Evolutionary conservation across 345 rosid genomes (phyloP).

Genomic region (rapeseed (Brassica napus)): DNA sequence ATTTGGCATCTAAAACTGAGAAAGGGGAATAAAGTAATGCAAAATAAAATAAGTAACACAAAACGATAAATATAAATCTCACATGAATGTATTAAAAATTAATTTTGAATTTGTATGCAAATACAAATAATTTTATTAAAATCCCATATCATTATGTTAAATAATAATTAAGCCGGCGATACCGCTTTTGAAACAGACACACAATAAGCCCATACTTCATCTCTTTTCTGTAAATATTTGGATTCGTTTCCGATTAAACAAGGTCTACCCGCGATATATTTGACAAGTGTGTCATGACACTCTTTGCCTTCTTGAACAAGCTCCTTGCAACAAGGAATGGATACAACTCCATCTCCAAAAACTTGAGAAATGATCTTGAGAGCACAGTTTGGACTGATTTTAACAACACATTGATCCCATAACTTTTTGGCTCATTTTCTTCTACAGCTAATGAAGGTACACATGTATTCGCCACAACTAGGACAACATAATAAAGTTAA

Average conservation of each 20-base stretch:
- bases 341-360: background rate
- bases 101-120: background rate
- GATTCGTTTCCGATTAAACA: background rate
- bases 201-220: slow-evolving; percentile 2
- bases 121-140: background rate
- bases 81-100: background rate
- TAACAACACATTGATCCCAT: background rate
- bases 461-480: background rate
- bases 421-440: background rate
- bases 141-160: background rate
- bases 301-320: background rate
- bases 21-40: background rate
- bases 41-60: background rate
- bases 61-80: background rate
- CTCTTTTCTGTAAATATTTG: background rate
- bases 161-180: background rate
- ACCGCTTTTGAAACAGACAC: background rate
- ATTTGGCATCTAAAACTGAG: too few species aligned
- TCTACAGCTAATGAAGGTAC: background rate
- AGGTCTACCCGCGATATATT: background rate
- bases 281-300: background rate
- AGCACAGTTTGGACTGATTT: background rate
- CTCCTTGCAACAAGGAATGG: background rate
- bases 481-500: background rate
- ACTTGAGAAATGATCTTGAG: background rate